Evolutionary conservation across 306 rosid species (phyloP).

Genomic region (Pachyrhizus erosus): DNA sequence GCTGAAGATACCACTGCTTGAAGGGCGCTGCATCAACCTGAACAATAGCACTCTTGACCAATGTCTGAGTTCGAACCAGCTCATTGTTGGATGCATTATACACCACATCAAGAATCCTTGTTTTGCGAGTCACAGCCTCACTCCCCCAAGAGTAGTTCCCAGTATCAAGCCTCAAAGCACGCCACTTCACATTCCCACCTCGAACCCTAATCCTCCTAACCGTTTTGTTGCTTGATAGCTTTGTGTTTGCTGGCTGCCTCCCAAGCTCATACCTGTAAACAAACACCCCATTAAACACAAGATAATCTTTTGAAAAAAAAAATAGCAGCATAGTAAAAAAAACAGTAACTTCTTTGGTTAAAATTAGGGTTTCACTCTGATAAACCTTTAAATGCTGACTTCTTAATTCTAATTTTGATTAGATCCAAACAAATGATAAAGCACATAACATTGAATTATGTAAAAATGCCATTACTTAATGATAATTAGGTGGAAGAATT

Average conservation of each 20-base stretch:
- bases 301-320: background rate
- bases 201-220: slow-evolving; percentile 68
- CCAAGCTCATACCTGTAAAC: slow-evolving; percentile 67
- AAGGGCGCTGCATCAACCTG: slow-evolving; percentile 79
- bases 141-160: slow-evolving; percentile 77
- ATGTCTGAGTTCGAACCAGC: slow-evolving; percentile 70
- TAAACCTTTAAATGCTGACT: background rate
- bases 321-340: background rate
- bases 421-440: background rate
- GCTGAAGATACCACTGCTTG: slow-evolving; percentile 73
- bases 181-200: slow-evolving; percentile 76
- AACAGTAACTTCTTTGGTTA: background rate
- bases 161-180: slow-evolving; percentile 74
- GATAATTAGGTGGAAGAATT: background rate
- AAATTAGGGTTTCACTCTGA: background rate
- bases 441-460: background rate
- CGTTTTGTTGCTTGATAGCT: slow-evolving; percentile 69
- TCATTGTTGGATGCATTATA: slow-evolving; percentile 76
- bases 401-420: background rate
- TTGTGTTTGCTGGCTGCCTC: slow-evolving; percentile 72
- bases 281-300: slow-evolving; percentile 4
- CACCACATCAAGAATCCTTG: slow-evolving; percentile 70
- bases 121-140: slow-evolving; percentile 66
- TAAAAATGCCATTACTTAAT: background rate
- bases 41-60: slow-evolving; percentile 71